A percentile compares a stretch with the other conserved stretches of the same genome.
These are phyloP conservation scores for Scheffersomyces illinoinensis DNA, from an alignment of 1,139 yeast species.

Conservation along the genomic window DNA sequence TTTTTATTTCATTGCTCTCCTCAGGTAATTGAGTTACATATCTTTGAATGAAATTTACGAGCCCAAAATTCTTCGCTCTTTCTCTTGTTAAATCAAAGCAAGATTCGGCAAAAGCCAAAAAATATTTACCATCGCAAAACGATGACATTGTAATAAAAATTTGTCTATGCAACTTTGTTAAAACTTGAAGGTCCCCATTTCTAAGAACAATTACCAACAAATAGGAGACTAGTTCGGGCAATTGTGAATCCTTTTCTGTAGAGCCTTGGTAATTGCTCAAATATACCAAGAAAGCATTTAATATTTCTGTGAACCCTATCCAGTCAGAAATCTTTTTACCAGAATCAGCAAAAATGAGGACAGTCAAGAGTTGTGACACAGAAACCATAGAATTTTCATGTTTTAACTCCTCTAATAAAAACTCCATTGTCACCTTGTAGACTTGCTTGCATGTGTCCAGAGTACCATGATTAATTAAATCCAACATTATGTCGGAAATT, in stretches of 20 bases:
- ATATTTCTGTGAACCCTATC: constrained; percentile 16
- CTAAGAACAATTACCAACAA: constrained; percentile 53
- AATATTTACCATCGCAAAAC: constrained; percentile 34
- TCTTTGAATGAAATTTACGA: constrained; percentile 47
- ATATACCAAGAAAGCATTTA: constrained; percentile 5
- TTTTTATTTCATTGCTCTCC: constrained; percentile 21
- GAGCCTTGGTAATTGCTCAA: background rate
- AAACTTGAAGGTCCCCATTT: constrained; percentile 54
- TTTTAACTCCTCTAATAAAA: constrained; percentile 16
- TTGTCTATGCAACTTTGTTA: constrained; percentile 50
- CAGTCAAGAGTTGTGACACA: constrained; percentile 32
- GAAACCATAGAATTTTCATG: constrained; percentile 14
- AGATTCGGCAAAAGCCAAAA: constrained; percentile 52
- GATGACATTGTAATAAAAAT: constrained; percentile 36
- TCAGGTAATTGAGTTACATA: constrained; percentile 44
- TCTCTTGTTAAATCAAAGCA: constrained; percentile 43
- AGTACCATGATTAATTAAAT: constrained; percentile 64
- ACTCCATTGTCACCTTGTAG: constrained; percentile 35
- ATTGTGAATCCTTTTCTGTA: constrained; percentile 2
- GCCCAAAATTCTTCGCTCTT: constrained; percentile 49
- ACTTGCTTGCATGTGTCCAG: constrained; percentile 52
- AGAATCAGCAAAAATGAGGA: constrained; percentile 64
- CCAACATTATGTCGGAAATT: constrained; percentile 59
- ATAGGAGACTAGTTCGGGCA: constrained; percentile 37
- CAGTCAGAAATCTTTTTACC: constrained; percentile 60